Base-by-base conservation (phyloP, 2,329 filamentous ascomycete species). In the Penicillium sp. region DNA sequence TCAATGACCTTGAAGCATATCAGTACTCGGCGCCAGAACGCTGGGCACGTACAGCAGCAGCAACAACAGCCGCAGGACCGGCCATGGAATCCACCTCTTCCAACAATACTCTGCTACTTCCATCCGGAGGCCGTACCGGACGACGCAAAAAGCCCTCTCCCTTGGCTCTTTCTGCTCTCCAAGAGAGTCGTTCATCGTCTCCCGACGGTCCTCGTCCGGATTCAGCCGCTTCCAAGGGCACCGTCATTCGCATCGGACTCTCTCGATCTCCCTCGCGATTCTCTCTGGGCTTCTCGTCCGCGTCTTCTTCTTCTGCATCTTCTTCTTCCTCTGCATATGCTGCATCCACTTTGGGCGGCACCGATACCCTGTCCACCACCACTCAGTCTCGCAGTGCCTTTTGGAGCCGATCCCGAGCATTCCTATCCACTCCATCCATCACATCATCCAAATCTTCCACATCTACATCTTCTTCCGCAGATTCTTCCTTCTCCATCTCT, bases 1-100 rank as follows among this genome's bases (percentile, higher is more conserved):
- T 70, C 12, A 73, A 79, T 50, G 75, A 78, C 41, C 74, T 76
- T 37, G 80, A 84, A 53, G 67, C 71, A 6, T 82, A 82, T 60
- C 75, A 81, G 39, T 83, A 83, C 56, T 73, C 75, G 4, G 75
- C 80, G 0, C 80, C 81, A 3, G 81, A 84, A 47, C 72, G 73
- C 39, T 76, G 73, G 70, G 66, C 64, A 42, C 70, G 62, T 43
- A 68, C 62, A 27, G 59, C 59, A 4, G 68, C 63, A 5, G 42
- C 49, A 6, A 37, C 48, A 7, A 11, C 29, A 5, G 29, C 29
- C 7, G 29, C 29, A 32, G 11, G 7, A 11, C 29, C 29, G 8
- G 29, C 29, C 24, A 53, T 70, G 5, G 68, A 69, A 39, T 70
- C 65, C 59, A 59, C 39, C 2, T 24, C 57, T 8, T 55, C 63